Conservation (phyloP, 768 basidiomycete species). For the Auriscalpium microsporum region DNA sequence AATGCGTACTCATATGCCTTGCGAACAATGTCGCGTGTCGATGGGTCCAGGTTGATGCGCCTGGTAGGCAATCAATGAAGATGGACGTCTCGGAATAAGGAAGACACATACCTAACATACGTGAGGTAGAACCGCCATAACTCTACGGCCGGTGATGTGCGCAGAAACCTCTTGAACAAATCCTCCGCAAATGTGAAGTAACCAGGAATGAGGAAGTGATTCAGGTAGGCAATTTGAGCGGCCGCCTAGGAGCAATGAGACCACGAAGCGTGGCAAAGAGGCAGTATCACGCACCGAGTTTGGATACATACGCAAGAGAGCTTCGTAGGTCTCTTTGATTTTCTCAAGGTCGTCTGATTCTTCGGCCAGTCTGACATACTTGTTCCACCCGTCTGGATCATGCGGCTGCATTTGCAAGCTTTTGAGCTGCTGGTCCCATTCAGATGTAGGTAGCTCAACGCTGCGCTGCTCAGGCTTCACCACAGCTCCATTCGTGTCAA, state of each 20-base stretch:
- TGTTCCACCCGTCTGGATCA: conserved; percentile 73
- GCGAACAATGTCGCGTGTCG: conserved; percentile 67
- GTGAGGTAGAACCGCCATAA: conserved; percentile 91
- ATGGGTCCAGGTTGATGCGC: conserved; percentile 58
- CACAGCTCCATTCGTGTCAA: conserved; percentile 5
- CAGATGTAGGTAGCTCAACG: conserved; percentile 35
- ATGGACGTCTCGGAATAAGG: conserved; percentile 6
- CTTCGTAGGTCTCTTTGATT: conserved; percentile 76
- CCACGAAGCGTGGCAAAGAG: conserved; percentile 5
- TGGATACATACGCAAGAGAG: conserved; percentile 76
- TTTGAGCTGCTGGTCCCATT: conserved; percentile 57
- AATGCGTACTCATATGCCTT: conserved; percentile 93
- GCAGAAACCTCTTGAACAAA: conserved; percentile 83
- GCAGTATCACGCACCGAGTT: conserved; percentile 66
- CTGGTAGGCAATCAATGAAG: conserved; percentile 26
- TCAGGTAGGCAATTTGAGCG: conserved; percentile 79
- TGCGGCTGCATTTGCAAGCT: conserved; percentile 60
- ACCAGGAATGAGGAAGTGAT: conserved; percentile 59
- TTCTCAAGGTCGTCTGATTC: conserved; percentile 67
- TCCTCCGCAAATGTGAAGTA: conserved; percentile 73
- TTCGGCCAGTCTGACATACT: conserved; percentile 71
- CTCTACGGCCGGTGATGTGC: conserved; percentile 78
- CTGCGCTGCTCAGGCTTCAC: conserved; percentile 12
- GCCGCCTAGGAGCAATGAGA: conserved; percentile 44
- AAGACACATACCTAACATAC: conserved; percentile 58